Percentiles rank a stretch among this genome's conserved stretches.
These are phyloP conservation scores for Lactarius trivialis DNA, from an alignment of 768 basidiomycete species.

Conservation along the genomic window DNA sequence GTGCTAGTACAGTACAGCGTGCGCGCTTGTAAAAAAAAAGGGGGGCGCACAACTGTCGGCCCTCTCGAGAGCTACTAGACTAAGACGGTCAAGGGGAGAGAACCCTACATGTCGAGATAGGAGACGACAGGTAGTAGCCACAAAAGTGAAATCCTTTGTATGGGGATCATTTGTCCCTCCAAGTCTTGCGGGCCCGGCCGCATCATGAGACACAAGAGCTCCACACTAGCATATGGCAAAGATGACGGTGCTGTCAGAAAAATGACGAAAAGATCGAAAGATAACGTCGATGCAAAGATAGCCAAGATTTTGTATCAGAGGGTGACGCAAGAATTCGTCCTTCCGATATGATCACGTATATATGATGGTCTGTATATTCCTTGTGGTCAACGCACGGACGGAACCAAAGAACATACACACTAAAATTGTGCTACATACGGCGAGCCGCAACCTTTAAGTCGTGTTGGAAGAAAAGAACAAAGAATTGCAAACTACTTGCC, in stretches of 20 bases:
- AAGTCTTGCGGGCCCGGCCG: background rate
- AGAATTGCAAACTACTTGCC: background rate
- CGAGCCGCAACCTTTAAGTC: too few species aligned
- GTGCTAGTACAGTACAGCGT: background rate
- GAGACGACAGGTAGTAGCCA: background rate
- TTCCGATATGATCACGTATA: too few species aligned
- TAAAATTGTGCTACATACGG: background rate
- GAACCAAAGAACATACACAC: too few species aligned
- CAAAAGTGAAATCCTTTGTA: background rate
- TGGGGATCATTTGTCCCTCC: background rate
- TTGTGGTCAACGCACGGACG: too few species aligned
- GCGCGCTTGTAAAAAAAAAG: background rate
- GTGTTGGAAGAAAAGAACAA: background rate
- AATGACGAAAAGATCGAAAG: background rate
- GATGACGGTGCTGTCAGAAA: background rate
- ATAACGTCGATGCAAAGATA: background rate
- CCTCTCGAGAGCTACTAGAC: background rate
- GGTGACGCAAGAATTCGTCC: background rate
- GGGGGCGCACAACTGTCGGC: background rate
- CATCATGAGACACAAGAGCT: background rate
- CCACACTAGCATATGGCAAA: background rate
- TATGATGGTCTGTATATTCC: too few species aligned
- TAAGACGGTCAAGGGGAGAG: background rate
- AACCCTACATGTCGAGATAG: background rate
- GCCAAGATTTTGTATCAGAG: background rate